Conservation (phyloP, 176 grass and related monocot genomes). For the Eleusine indica region DNA sequence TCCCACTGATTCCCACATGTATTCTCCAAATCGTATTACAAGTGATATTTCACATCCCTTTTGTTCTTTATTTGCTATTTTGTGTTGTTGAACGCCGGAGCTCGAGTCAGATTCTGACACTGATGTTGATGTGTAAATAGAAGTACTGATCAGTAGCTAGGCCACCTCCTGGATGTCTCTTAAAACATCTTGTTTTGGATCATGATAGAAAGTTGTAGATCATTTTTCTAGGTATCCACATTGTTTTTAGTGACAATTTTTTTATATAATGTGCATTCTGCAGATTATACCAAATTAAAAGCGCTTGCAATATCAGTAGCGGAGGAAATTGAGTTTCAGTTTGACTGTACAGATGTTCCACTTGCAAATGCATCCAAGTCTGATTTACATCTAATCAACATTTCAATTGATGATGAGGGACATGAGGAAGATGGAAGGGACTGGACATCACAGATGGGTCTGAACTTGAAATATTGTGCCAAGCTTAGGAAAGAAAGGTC, state of each 20-base stretch:
- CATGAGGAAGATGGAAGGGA: conserved; percentile 83
- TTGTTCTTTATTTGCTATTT: background rate
- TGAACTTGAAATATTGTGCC: conserved; percentile 86
- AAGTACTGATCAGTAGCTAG: background rate
- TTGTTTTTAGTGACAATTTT: conserved; percentile 7
- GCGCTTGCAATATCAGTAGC: conserved; percentile 95
- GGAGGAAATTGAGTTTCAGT: conserved; percentile 78
- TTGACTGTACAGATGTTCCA: conserved; percentile 74
- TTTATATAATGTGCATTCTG: conserved; percentile 2
- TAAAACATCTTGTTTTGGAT: background rate
- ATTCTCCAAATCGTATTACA: background rate
- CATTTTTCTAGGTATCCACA: conserved; percentile 2
- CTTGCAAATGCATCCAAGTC: conserved; percentile 73
- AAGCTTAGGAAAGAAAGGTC: conserved; percentile 85
- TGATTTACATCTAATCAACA: conserved; percentile 81
- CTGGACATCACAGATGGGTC: conserved; percentile 86
- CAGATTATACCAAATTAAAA: conserved; percentile 94
- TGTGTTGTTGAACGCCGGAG: background rate
- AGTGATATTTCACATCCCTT: background rate
- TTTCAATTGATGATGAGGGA: conserved; percentile 91
- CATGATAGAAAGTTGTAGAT: background rate
- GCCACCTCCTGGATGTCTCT: background rate
- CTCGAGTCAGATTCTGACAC: background rate
- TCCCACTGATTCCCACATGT: background rate
- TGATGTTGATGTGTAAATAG: background rate